phyloP scores from a whole-genome alignment of 768 basidiomycete genomes.

The Russula sp. region DNA sequence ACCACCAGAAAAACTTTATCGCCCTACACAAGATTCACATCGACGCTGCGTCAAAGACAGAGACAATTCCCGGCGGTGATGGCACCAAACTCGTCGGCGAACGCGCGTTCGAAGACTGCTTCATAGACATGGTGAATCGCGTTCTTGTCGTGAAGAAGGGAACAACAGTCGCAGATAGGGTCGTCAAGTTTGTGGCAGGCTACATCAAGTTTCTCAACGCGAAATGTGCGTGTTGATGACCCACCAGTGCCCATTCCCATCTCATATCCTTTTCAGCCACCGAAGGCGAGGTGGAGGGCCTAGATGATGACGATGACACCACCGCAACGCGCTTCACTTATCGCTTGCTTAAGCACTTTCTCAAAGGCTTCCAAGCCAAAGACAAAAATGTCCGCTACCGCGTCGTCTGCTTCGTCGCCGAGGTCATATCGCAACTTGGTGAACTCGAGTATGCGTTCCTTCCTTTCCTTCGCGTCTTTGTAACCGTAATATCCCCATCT shows the following conservation, averaged over 20 bases:
- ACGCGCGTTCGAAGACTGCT: constrained; percentile 61
- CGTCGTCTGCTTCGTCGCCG: constrained; percentile 66
- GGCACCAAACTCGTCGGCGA: constrained; percentile 65
- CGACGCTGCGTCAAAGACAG: constrained; percentile 50
- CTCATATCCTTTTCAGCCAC: constrained; percentile 29
- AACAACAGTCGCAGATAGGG: constrained; percentile 60
- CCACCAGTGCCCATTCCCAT: background rate
- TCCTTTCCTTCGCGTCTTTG: background rate
- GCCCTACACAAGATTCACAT: constrained; percentile 74
- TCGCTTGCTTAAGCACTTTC: constrained; percentile 48
- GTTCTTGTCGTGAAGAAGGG: constrained; percentile 79
- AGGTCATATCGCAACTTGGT: constrained; percentile 74
- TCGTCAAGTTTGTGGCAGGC: constrained; percentile 75
- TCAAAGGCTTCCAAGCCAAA: constrained; percentile 76
- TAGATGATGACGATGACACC: constrained; percentile 43
- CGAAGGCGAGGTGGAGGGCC: constrained; percentile 29
- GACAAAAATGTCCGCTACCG: constrained; percentile 85
- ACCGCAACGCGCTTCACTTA: constrained; percentile 44
- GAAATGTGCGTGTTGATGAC: constrained; percentile 48
- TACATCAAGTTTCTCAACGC: constrained; percentile 73
- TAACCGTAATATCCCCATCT: background rate
- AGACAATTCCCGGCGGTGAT: constrained; percentile 44
- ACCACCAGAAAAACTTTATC: constrained; percentile 87
- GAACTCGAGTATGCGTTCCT: constrained; percentile 69
- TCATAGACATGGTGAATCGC: constrained; percentile 53